These are phyloP conservation scores for Galerina marginata DNA, from an alignment of 768 basidiomycete genomes.

Conservation along the genomic window DNA sequence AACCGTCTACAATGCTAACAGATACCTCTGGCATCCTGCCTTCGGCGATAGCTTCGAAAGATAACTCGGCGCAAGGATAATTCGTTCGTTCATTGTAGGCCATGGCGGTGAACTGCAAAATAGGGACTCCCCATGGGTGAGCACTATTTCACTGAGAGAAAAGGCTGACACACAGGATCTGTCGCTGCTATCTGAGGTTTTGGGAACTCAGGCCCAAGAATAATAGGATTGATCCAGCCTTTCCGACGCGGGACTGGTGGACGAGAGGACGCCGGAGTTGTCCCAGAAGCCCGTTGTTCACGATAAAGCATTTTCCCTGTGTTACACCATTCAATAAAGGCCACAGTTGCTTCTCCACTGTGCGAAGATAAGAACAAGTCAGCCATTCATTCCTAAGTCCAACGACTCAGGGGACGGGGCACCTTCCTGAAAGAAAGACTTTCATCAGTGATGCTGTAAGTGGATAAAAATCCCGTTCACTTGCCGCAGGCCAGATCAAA, in stretches of 20 bases:
- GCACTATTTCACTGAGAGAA: conserved; percentile 4
- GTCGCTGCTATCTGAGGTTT: conserved; percentile 45
- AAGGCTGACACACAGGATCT: conserved; percentile 51
- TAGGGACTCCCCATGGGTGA: not conserved
- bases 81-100: conserved; percentile 63
- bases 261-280: not conserved
- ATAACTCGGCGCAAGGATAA: conserved; percentile 58
- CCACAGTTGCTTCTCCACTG: conserved; percentile 70
- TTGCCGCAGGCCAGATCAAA: conserved; percentile 66
- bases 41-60: conserved; percentile 67
- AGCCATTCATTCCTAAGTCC: conserved; percentile 2
- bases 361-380: conserved; percentile 5
- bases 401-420: not conserved
- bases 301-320: conserved; percentile 33
- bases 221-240: conserved; percentile 30
- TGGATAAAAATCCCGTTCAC: conserved; percentile 21
- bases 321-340: conserved; percentile 66
- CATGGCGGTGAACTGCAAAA: conserved; percentile 58
- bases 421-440: conserved; percentile 33
- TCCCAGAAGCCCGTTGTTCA: conserved; percentile 5
- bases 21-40: conserved; percentile 50
- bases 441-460: not conserved
- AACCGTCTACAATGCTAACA: conserved; percentile 21
- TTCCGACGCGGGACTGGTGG: conserved; percentile 21
- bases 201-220: conserved; percentile 39